These are phyloP conservation scores for Saccharomycopsis phalli DNA, from an alignment of 1,139 yeast species.

Conservation along the genomic window DNA sequence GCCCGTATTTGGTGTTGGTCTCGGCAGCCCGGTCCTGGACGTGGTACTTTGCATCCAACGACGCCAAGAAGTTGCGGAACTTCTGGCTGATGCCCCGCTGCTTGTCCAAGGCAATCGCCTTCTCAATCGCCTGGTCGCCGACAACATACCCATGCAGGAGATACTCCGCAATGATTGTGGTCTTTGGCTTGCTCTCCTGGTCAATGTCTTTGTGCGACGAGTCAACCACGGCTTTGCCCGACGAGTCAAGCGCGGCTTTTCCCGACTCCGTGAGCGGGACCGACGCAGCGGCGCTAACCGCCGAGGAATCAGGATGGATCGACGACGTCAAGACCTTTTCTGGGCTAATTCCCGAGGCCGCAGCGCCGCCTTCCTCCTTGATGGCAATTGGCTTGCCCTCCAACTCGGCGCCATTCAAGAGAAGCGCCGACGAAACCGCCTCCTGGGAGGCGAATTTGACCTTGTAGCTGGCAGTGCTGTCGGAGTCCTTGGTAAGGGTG, in stretches of 20 bases:
- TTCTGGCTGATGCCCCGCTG: slow-evolving; percentile 51
- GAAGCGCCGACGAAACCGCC: slow-evolving; percentile 66
- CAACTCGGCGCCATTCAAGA: slow-evolving; percentile 66
- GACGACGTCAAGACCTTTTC: slow-evolving; percentile 12
- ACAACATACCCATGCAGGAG: slow-evolving; percentile 63
- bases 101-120: slow-evolving; percentile 54
- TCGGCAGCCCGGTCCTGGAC: slow-evolving; percentile 37
- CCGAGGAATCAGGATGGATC: slow-evolving; percentile 17
- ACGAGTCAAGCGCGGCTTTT: slow-evolving; percentile 21
- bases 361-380: slow-evolving; percentile 30
- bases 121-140: slow-evolving; percentile 52
- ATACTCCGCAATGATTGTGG: slow-evolving; percentile 68
- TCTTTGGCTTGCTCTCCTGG: slow-evolving; percentile 74
- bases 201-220: slow-evolving; percentile 37
- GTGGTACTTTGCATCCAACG: slow-evolving; percentile 52
- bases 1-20: slow-evolving; percentile 13
- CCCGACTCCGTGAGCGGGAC: slow-evolving; percentile 20
- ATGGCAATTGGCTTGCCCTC: slow-evolving; percentile 49
- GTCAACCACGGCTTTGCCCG: slow-evolving; percentile 21
- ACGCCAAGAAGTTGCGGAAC: slow-evolving; percentile 47
- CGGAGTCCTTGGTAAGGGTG: slow-evolving; percentile 26
- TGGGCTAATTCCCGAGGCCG: slow-evolving; percentile 23
- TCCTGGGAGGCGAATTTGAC: slow-evolving; percentile 49
- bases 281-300: slow-evolving; percentile 17
- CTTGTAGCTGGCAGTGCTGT: slow-evolving; percentile 30